Evolutionary conservation across 495 filamentous ascomycete species (phyloP), one percentile per base, ranked within the genome.

Genomic region (Aspergillus sparsus): DNA sequence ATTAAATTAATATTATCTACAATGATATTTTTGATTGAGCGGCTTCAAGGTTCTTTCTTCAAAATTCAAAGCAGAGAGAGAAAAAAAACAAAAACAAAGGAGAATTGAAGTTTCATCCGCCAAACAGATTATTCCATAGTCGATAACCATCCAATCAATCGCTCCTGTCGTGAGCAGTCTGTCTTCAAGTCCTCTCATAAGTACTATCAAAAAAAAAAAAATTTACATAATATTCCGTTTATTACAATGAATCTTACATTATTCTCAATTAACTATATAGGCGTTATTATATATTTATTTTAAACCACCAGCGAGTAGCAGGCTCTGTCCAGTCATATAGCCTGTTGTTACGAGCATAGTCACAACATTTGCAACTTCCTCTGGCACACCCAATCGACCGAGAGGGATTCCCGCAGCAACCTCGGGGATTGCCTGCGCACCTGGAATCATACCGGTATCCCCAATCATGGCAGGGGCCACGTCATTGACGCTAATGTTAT

Each of bases 381-480:
- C 77, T 7, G 87, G 85, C 16, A 71, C 78, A 3, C 88, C 88
- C 21, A 90, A 69, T 36, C 87, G 73, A 7, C 82, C 80, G 10
- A 90, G 70, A 0, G 88, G 88, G 46, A 90, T 87, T 54, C 66
- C 67, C 41, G 74, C 69, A 52, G 80, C 80, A 49, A 82, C 78
- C 8, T 82, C 82, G 4, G 82, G 77, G 10, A 83, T 79, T 15
- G 76, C 73, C 52, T 82, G 76, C 11, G 74, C 77, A 36, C 82
- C 81, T 3, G 86, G 86, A 53, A 88, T 79, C 84, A 88, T 86
- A 0, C 82, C 80, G 12, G 85, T 89, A 5, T 85, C 83, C 8
- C 85, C 84, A 58, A 91, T 90, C 83, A 91, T 85, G 7, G 87
- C 88, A 1, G 88, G 89, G n/a, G 88, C 86, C 5, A 92, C 85